Conservation (phyloP, 371 early-diverging fungal genomes). For the Actinomortierella wolfii region DNA sequence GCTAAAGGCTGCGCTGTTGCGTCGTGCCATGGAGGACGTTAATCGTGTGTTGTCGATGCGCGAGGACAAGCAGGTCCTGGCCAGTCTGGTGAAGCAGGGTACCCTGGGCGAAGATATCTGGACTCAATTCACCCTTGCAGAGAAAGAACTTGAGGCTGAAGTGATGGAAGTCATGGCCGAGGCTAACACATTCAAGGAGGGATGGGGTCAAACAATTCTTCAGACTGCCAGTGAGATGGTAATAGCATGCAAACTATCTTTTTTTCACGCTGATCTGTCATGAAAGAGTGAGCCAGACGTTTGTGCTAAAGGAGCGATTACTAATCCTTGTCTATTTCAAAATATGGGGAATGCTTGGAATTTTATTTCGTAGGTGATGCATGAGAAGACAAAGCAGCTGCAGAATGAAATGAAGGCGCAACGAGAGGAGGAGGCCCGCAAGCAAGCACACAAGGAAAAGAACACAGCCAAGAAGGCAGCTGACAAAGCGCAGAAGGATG, state of each 20-base stretch:
- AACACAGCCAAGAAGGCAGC: slow-evolving; percentile 33
- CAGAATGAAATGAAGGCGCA: slow-evolving; percentile 50
- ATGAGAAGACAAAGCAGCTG: slow-evolving; percentile 57
- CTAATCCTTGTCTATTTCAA: neutral
- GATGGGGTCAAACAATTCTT: slow-evolving; percentile 88
- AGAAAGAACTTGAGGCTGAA: slow-evolving; percentile 84
- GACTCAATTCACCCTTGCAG: slow-evolving; percentile 80
- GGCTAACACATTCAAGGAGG: slow-evolving; percentile 79
- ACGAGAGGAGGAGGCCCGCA: slow-evolving; percentile 41
- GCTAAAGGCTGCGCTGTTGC: slow-evolving; percentile 78
- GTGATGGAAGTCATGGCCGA: slow-evolving; percentile 81
- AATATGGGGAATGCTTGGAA: neutral
- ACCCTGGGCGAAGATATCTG: slow-evolving; percentile 89
- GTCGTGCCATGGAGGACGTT: slow-evolving; percentile 87
- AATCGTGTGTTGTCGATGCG: slow-evolving; percentile 75
- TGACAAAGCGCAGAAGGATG: slow-evolving; percentile 21
- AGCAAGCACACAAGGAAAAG: slow-evolving; percentile 47
- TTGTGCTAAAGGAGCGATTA: neutral
- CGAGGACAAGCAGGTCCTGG: slow-evolving; percentile 85
- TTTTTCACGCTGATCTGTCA: too few species aligned
- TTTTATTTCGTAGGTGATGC: slow-evolving; percentile 21
- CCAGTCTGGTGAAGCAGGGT: slow-evolving; percentile 79
- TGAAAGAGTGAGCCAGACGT: neutral
- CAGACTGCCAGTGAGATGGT: slow-evolving; percentile 83
- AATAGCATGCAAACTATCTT: slow-evolving; percentile 36